A percentile compares a stretch with the other conserved stretches of the same genome.
These are phyloP conservation scores for Pichia scutulata DNA, from an alignment of 805 yeast genomes.

Conservation along the genomic window DNA sequence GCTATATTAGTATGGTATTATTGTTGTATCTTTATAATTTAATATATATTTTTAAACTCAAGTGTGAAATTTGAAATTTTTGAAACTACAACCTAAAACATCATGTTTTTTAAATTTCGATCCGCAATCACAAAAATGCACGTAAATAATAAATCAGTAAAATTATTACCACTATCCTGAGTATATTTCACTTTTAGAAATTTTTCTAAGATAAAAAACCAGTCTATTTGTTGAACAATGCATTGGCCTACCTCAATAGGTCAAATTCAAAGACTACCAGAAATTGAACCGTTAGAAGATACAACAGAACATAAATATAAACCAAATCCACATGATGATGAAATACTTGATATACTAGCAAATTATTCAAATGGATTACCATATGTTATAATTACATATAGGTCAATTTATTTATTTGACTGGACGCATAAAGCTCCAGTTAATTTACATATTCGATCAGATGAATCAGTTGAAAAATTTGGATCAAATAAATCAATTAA, in stretches of 20 bases:
- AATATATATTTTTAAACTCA: background rate
- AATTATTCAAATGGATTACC: constrained; percentile 17
- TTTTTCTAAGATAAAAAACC: too few species aligned
- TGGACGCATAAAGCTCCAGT: constrained; percentile 39
- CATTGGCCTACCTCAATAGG: constrained; percentile 27
- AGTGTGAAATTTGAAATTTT: background rate
- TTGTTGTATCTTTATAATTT: constrained; percentile 9
- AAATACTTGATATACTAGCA: constrained; percentile 2
- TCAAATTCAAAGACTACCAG: constrained; percentile 21
- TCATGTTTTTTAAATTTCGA: background rate
- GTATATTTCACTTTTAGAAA: too few species aligned
- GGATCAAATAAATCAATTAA: constrained; percentile 38
- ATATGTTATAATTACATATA: constrained; percentile 28
- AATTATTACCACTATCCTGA: background rate
- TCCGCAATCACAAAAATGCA: background rate
- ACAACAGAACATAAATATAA: constrained; percentile 11
- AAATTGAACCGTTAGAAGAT: constrained; percentile 17
- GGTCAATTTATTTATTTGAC: constrained; percentile 34
- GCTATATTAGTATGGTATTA: background rate
- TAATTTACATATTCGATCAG: constrained; percentile 38
- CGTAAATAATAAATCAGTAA: background rate
- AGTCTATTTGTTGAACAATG: constrained; percentile 15
- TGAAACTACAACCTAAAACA: background rate
- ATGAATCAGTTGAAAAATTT: constrained; percentile 35
- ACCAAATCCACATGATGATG: constrained; percentile 24